phyloP scores from a whole-genome alignment of 2,329 filamentous ascomycete species.

The Aspergillus fischeri region DNA sequence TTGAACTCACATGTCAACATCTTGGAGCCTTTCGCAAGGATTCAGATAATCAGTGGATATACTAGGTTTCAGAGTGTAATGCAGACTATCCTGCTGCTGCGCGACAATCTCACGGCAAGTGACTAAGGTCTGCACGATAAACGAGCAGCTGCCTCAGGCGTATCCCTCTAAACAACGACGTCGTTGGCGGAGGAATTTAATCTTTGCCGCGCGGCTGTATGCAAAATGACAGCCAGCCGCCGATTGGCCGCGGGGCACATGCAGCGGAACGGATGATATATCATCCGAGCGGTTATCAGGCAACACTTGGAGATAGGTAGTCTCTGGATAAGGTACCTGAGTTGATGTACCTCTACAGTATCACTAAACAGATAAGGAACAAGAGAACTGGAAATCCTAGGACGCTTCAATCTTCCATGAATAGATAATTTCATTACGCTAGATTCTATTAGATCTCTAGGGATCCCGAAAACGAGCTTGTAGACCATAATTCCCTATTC shows the following conservation, averaged over 20 bases:
- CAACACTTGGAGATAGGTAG: constrained; percentile 7
- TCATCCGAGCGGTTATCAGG: constrained; percentile 18
- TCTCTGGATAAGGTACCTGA: neutral
- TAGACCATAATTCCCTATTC: neutral
- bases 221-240: constrained; percentile 24
- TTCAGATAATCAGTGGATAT: neutral
- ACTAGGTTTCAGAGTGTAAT: neutral
- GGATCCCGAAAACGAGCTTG: neutral
- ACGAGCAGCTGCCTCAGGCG: neutral
- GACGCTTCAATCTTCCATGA: neutral
- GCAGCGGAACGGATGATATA: constrained; percentile 16
- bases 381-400: neutral
- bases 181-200: constrained; percentile 14
- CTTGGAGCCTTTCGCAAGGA: neutral
- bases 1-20: constrained; percentile 33
- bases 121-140: constrained; percentile 5
- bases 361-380: too few relatives aligned
- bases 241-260: constrained; percentile 18
- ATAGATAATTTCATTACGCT: neutral
- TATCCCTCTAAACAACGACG: constrained; percentile 7
- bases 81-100: neutral
- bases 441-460: neutral
- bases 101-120: constrained; percentile 9
- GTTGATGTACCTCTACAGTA: neutral
- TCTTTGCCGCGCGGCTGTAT: constrained; percentile 22